Conservation (phyloP, 2,329 filamentous ascomycete genomes). For the Aspergillus udagawae region DNA sequence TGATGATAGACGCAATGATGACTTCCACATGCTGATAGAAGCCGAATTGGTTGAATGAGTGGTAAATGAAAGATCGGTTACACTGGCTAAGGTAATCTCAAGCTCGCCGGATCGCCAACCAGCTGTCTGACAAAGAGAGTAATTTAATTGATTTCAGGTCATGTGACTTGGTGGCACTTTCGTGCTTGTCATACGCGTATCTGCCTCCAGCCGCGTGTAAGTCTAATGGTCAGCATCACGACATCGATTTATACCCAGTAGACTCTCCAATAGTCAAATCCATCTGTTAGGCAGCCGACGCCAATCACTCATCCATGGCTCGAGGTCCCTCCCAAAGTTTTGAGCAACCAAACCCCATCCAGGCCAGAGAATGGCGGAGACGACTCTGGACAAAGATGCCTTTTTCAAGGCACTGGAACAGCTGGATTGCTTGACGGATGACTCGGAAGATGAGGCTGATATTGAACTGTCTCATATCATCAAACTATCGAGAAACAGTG, state of each 20-base stretch:
- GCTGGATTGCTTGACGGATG: slow-evolving; percentile 26
- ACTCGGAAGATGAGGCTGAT: slow-evolving; percentile 21
- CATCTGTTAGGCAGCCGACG: slow-evolving; percentile 9
- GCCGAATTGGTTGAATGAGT: not conserved
- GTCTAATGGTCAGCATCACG: not conserved
- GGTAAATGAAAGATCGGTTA: not conserved
- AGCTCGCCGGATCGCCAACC: not conserved
- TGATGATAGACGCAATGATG: slow-evolving; percentile 13
- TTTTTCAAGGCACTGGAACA: slow-evolving; percentile 36
- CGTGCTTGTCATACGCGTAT: slow-evolving; percentile 22
- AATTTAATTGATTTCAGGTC: slow-evolving; percentile 20
- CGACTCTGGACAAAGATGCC: slow-evolving; percentile 23
- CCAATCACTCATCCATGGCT: slow-evolving; percentile 14
- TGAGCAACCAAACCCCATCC: slow-evolving; percentile 12
- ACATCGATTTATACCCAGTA: not conserved
- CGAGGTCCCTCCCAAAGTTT: not conserved
- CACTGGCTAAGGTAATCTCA: not conserved
- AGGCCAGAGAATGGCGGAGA: slow-evolving; percentile 16
- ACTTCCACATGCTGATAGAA: slow-evolving; percentile 28
- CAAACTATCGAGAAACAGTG: not conserved
- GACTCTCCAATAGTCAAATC: not conserved
- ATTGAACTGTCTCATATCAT: slow-evolving; percentile 18
- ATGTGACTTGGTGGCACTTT: slow-evolving; percentile 35
- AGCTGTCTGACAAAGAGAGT: not conserved
- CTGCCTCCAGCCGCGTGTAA: slow-evolving; percentile 7